Evolutionary conservation across 2,329 filamentous ascomycete genomes (phyloP).

Genomic region (Paramyrothecium sp.): DNA sequence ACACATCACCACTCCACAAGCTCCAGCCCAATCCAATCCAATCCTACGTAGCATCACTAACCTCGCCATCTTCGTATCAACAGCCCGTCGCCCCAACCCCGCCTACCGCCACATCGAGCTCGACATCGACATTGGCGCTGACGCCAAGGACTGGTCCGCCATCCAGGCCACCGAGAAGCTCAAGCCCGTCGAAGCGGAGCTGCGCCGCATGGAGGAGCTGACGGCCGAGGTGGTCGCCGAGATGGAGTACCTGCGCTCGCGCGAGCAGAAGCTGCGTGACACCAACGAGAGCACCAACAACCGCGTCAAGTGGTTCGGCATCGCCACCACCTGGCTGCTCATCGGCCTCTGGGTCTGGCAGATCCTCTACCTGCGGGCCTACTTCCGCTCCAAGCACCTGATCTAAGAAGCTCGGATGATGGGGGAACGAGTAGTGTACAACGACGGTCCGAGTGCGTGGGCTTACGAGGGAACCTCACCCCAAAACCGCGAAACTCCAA

Average conservation of each 20-base stretch:
- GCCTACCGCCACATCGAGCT: conserved; percentile 77
- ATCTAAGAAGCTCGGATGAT: conserved; percentile 24
- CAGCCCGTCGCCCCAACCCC: conserved; percentile 38
- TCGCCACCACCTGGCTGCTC: conserved; percentile 88
- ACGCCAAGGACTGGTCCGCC: conserved; percentile 96
- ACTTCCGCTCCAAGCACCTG: conserved; percentile 69
- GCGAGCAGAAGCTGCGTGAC: conserved; percentile 94
- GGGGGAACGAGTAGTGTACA: neutral
- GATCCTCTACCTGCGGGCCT: conserved; percentile 94
- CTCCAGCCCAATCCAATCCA: conserved; percentile 10
- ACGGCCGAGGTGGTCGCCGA: conserved; percentile 84
- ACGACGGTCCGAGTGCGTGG: too few species aligned
- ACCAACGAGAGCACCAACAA: conserved; percentile 99
- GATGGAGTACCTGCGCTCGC: conserved; percentile 89
- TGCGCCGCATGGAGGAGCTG: conserved; percentile 89
- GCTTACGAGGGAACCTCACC: too few species aligned
- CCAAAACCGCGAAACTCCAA: too few species aligned
- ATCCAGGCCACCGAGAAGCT: conserved; percentile 97
- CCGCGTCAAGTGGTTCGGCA: conserved; percentile 97
- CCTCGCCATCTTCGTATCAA: conserved; percentile 10
- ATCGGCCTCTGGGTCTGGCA: conserved; percentile 92
- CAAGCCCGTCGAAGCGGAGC: conserved; percentile 92
- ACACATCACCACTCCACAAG: conserved; percentile 9
- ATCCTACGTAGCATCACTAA: neutral
- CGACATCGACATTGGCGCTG: conserved; percentile 93